Percentiles rank a stretch among this genome's conserved stretches.
phyloP scores from a whole-genome alignment of 345 rosid genomes.

The Salix brachista region DNA sequence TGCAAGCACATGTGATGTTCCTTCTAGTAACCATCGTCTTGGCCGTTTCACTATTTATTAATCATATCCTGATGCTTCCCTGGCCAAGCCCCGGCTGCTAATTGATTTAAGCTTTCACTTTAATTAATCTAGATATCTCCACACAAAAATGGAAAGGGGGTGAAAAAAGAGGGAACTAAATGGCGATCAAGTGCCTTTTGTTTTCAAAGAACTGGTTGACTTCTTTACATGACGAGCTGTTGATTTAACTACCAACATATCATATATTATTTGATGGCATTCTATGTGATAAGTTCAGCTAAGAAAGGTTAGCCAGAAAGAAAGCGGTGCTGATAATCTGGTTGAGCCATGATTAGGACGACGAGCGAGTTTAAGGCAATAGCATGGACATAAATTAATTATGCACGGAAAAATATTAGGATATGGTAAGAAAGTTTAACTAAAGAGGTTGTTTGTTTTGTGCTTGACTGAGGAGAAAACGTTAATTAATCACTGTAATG shows the following conservation, averaged over 20 bases:
- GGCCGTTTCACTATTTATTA: slow-evolving; percentile 2
- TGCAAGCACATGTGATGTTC: slow-evolving; percentile 55
- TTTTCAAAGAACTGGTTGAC: slow-evolving; percentile 3
- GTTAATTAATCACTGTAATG: no score
- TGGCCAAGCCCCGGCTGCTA: slow-evolving; percentile 1
- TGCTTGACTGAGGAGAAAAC: no score
- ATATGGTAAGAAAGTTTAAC: no score
- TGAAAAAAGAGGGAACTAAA: background rate
- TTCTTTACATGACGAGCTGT: background rate
- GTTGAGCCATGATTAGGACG: no score
- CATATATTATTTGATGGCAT: slow-evolving; percentile 1
- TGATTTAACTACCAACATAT: background rate
- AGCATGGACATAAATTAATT: no score
- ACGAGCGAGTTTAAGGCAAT: no score
- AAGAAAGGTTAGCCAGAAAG: no score
- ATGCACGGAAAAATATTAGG: no score
- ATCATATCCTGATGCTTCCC: slow-evolving; percentile 11
- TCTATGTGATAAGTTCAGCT: background rate
- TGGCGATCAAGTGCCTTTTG: background rate
- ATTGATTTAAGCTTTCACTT: background rate
- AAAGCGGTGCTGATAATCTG: no score
- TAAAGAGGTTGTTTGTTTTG: no score
- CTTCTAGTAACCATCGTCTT: slow-evolving; percentile 35
- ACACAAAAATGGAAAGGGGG: no score
- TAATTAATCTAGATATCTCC: background rate